A percentile compares a stretch with the other conserved stretches of the same genome.
Evolutionary conservation across 2,329 filamentous ascomycete genomes (phyloP).

Genomic region (Clarireedia hainanense): DNA sequence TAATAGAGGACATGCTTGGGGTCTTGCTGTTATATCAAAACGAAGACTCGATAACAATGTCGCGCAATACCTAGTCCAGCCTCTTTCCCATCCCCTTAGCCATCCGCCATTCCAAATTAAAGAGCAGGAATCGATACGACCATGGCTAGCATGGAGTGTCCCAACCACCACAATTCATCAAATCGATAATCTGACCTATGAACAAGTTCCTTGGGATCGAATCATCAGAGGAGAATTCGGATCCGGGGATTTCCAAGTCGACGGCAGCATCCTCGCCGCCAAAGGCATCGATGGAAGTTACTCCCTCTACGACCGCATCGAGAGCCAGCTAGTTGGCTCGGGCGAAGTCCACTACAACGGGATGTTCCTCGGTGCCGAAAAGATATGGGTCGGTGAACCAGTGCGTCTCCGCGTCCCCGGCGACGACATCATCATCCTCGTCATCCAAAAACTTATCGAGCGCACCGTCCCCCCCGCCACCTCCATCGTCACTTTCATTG

Average conservation of each 20-base stretch:
- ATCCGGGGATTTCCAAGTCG: slow-evolving; percentile 43
- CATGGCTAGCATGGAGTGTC: slow-evolving; percentile 51
- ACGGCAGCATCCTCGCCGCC: slow-evolving; percentile 49
- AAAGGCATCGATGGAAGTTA: slow-evolving; percentile 47
- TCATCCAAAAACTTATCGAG: slow-evolving; percentile 32
- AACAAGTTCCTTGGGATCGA: slow-evolving; percentile 43
- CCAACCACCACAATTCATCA: slow-evolving; percentile 40
- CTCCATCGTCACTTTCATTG: slow-evolving; percentile 36
- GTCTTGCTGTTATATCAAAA: slow-evolving; percentile 42
- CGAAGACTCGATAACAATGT: slow-evolving; percentile 33
- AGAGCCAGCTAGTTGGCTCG: slow-evolving; percentile 30
- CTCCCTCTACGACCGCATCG: slow-evolving; percentile 42
- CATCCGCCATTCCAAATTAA: slow-evolving; percentile 35
- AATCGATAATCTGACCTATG: slow-evolving; percentile 37
- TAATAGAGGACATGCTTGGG: slow-evolving; percentile 43
- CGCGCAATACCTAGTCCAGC: slow-evolving; percentile 38
- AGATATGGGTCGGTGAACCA: slow-evolving; percentile 51
- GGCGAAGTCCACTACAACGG: slow-evolving; percentile 42
- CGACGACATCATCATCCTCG: slow-evolving; percentile 39
- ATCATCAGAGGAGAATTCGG: slow-evolving; percentile 33
- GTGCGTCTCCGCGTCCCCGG: slow-evolving; percentile 40
- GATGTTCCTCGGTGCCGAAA: slow-evolving; percentile 50
- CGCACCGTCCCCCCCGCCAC: slow-evolving; percentile 16
- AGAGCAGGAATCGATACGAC: slow-evolving; percentile 38
- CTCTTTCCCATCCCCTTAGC: slow-evolving; percentile 38